Percentiles rank a stretch among this genome's conserved stretches.
phyloP scores from a whole-genome alignment of 768 basidiomycete genomes.

The Phylloporus sp. region DNA sequence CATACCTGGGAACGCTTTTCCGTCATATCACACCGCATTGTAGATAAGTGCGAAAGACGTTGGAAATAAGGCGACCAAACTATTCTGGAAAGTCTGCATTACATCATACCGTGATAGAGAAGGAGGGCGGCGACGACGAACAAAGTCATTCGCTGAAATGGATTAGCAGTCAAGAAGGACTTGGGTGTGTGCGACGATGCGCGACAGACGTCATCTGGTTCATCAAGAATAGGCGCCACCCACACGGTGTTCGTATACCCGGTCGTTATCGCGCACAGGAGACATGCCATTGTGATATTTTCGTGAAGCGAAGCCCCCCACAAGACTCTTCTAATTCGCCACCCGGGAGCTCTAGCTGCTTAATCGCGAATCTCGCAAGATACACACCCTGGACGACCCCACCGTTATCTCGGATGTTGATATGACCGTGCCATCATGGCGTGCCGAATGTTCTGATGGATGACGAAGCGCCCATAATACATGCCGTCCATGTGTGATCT shows the following conservation, averaged over 20 bases:
- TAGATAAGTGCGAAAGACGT: not conserved
- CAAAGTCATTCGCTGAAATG: not conserved
- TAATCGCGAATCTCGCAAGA: not conserved
- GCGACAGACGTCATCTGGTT: not conserved
- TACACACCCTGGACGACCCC: not conserved
- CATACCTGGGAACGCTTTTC: not conserved
- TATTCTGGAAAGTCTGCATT: not conserved
- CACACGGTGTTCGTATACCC: not conserved
- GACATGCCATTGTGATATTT: not conserved
- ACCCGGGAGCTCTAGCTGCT: not conserved
- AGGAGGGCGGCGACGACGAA: not conserved
- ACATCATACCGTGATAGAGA: not conserved
- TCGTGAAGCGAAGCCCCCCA: not conserved
- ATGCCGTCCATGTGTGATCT: not conserved
- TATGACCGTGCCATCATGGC: not conserved
- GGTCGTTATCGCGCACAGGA: slow-evolving; percentile 1
- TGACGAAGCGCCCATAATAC: not conserved
- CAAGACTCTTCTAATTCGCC: not conserved
- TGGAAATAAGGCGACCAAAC: not conserved
- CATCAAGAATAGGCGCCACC: not conserved
- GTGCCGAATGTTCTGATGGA: not conserved
- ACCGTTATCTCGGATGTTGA: slow-evolving; percentile 1
- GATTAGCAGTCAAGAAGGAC: no score
- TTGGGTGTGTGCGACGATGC: no score
- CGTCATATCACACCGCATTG: not conserved